These are phyloP conservation scores for Rubia balearica DNA, from an alignment of 305 asterid species.

Conservation along the genomic window DNA sequence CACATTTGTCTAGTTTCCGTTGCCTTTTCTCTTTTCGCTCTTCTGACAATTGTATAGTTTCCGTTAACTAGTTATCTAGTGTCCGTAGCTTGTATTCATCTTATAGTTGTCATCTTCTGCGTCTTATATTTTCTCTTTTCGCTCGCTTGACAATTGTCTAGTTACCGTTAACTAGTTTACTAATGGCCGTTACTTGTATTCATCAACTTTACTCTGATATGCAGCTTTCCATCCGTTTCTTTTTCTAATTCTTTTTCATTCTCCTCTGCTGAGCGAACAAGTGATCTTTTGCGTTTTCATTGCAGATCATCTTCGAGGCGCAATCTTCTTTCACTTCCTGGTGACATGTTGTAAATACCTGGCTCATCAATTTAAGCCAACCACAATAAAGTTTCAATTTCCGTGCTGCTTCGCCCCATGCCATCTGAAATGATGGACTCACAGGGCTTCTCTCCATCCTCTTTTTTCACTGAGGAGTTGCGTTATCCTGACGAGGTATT, in stretches of 20 bases:
- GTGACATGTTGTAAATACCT: conserved; percentile 1
- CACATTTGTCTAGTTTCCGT: too few species aligned
- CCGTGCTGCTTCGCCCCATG: conserved; percentile 17
- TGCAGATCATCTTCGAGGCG: conserved; percentile 11
- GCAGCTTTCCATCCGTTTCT: background rate
- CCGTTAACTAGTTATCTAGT: too few species aligned
- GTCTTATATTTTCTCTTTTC: too few species aligned
- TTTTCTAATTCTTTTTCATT: background rate
- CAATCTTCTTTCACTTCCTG: conserved; percentile 8
- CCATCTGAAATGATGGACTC: conserved; percentile 28
- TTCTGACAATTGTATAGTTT: too few species aligned
- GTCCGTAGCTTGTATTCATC: too few species aligned
- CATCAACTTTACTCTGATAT: background rate
- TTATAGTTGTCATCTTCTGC: too few species aligned
- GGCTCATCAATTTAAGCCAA: conserved; percentile 7
- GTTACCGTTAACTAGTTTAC: background rate
- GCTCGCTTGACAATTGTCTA: background rate
- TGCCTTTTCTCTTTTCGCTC: too few species aligned
- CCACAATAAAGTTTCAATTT: conserved; percentile 2
- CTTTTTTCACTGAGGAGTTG: conserved; percentile 27
- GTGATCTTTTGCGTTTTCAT: background rate
- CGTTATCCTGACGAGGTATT: conserved; percentile 26
- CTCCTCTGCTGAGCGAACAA: background rate
- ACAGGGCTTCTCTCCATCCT: conserved; percentile 23
- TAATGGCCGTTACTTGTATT: background rate